Evolutionary conservation across 192 early-diverging fungal genomes (phyloP), one percentile per base, ranked within the genome.

Genomic region (Rhizophagus clarus): DNA sequence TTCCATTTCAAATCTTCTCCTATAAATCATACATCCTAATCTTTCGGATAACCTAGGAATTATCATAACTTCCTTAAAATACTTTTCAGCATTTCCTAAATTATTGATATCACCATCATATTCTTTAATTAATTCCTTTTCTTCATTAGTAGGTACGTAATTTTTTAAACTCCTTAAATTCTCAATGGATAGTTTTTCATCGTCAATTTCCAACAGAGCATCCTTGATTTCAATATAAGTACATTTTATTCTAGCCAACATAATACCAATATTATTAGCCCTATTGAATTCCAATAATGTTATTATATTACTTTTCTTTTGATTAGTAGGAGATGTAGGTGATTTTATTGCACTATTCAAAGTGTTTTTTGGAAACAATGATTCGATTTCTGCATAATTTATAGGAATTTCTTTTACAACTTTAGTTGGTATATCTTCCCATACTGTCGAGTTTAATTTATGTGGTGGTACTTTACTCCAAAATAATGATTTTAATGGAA

Each of bases 191-290:
- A 90, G 72, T 47, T 84, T 84, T 24, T 88, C 84, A 67, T 90
- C 89, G 63, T 87, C 81, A 62, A 90, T 85, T 71, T 87, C 83
- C 85, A 87, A 86, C 63, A 90, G 81, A 9, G 89, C 86, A 26
- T 85, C 73, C 9, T 86, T 85, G 26, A 90, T 90, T 15, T 90
- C 89, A 49, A 87, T 81, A 71, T 90, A 90, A 14, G 86, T 66
- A 60, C 87, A 42, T 71, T 85, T 87, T 72, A 90, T 86, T 17
- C 84, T 81, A 1, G 84, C 83, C n/a, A 90, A 67, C 88, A 88
- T 90, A n/a, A 90, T 88, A 9, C 87, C 89, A 84, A 90, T 90
- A 49, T 90, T 90, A 80, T 90, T 90, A 24, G 89, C 88, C 2
- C 89, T 85, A 74, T 83, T 90, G 51, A 86, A 84, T 34, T 85